These are phyloP conservation scores for Inga oerstediana DNA, from an alignment of 306 rosid genomes.

Conservation along the genomic window DNA sequence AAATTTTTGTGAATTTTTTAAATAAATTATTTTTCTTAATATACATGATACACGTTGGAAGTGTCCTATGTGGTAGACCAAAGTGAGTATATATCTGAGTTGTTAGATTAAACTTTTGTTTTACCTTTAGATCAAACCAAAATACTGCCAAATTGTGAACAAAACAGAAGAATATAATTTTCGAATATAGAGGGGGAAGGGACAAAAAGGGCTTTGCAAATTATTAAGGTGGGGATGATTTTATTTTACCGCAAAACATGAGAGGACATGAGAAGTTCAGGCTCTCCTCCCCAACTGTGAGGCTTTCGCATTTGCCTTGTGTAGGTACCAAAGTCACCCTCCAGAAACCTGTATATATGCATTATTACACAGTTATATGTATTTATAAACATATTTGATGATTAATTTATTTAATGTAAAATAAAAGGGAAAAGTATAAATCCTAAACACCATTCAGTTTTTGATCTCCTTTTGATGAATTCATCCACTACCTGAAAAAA, in stretches of 20 bases:
- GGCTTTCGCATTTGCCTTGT: conserved; percentile 71
- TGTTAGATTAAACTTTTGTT: no score
- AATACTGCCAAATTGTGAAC: not conserved
- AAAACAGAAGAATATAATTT: not conserved
- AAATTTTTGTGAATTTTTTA: no score
- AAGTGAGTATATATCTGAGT: no score
- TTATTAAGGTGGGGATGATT: no score
- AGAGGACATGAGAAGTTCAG: conserved; percentile 84
- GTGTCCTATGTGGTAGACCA: no score
- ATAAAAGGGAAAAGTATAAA: not conserved
- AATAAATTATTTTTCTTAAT: no score
- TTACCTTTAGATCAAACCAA: no score
- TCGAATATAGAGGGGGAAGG: not conserved
- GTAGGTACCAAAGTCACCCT: conserved; percentile 75
- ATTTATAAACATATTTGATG: not conserved
- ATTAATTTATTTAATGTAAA: not conserved
- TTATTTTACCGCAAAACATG: conserved; percentile 66
- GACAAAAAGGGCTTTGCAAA: no score
- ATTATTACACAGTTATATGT: not conserved
- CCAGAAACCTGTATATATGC: conserved; percentile 65
- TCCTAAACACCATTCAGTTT: conserved; percentile 60
- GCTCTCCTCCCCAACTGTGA: conserved; percentile 89
- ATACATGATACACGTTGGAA: no score
- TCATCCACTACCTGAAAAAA: conserved; percentile 76
- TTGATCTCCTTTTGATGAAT: conserved; percentile 67